Percentiles rank a stretch among this genome's conserved stretches.
Conservation (phyloP, 1,139 yeast genomes). For the Trichomonascaceae sp. region DNA sequence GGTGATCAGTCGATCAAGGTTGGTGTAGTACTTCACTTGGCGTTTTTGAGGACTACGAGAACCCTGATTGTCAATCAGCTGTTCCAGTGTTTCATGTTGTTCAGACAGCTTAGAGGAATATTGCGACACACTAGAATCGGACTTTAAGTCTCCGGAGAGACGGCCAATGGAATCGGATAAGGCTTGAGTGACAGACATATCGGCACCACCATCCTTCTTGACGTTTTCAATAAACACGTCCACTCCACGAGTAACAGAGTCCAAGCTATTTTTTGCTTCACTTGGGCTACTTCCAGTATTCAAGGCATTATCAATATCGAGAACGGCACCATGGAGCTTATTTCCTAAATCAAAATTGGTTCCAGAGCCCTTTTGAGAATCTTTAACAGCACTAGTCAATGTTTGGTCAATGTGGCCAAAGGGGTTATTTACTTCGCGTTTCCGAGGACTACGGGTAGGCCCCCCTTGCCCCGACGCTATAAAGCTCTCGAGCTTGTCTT, state of each 20-base stretch:
- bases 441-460: background rate
- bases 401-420: background rate
- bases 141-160: slow-evolving; percentile 17
- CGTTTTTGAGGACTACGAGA: background rate
- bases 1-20: background rate
- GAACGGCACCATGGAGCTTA: background rate
- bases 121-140: slow-evolving; percentile 12
- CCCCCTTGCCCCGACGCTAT: background rate
- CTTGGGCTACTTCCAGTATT: background rate
- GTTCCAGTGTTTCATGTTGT: slow-evolving; percentile 13
- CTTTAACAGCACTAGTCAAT: background rate
- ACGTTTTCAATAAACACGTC: slow-evolving; percentile 20
- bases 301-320: background rate
- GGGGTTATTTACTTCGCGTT: background rate
- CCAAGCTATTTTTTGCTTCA: slow-evolving; percentile 11
- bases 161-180: slow-evolving; percentile 9
- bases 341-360: background rate
- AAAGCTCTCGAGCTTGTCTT: slow-evolving; percentile 1
- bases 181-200: slow-evolving; percentile 9
- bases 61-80: slow-evolving; percentile 8
- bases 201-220: slow-evolving; percentile 19
- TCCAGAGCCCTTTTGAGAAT: background rate
- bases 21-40: slow-evolving; percentile 2
- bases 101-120: background rate
- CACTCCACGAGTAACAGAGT: slow-evolving; percentile 12